phyloP scores from a whole-genome alignment of 2,329 filamentous ascomycete genomes.

The Neofusicoccum parvum region DNA sequence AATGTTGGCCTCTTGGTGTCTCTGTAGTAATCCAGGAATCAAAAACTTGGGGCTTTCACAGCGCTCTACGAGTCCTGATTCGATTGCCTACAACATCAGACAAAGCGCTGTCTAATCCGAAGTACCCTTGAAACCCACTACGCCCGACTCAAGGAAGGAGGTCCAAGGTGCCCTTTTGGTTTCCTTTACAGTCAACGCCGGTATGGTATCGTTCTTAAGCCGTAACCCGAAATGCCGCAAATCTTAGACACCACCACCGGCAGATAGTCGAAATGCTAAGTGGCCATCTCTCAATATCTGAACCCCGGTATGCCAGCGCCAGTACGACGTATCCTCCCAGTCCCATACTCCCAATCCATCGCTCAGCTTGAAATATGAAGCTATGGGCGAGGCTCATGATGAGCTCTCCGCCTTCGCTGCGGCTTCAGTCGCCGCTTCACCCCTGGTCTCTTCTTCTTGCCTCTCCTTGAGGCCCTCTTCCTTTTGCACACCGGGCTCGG shows the following conservation, averaged over 20 bases:
- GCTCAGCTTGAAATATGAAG: neutral
- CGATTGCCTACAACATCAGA: too few species aligned
- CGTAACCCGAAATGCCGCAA: neutral
- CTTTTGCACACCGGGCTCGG: constrained; percentile 13
- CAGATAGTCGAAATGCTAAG: neutral
- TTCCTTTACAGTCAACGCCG: constrained; percentile 3
- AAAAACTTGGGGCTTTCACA: too few species aligned
- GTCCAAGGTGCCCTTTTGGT: neutral
- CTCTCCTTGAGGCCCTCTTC: constrained; percentile 17
- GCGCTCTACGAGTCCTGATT: too few species aligned
- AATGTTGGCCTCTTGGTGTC: too few species aligned
- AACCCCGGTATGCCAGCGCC: neutral
- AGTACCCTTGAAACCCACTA: neutral
- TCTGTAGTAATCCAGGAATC: too few species aligned
- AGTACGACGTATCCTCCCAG: neutral
- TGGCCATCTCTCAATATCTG: neutral
- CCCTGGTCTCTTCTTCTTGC: constrained; percentile 16
- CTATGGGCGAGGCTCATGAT: neutral
- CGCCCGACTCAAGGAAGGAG: neutral
- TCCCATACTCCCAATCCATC: neutral
- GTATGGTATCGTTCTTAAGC: constrained; percentile 12
- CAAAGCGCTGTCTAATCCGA: too few species aligned
- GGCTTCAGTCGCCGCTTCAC: neutral
- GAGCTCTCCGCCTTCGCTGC: neutral
- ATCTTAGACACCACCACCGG: neutral